A percentile compares a stretch with the other conserved stretches of the same genome.
phyloP scores from a whole-genome alignment of 768 basidiomycete genomes.

The Boletus patriciae region DNA sequence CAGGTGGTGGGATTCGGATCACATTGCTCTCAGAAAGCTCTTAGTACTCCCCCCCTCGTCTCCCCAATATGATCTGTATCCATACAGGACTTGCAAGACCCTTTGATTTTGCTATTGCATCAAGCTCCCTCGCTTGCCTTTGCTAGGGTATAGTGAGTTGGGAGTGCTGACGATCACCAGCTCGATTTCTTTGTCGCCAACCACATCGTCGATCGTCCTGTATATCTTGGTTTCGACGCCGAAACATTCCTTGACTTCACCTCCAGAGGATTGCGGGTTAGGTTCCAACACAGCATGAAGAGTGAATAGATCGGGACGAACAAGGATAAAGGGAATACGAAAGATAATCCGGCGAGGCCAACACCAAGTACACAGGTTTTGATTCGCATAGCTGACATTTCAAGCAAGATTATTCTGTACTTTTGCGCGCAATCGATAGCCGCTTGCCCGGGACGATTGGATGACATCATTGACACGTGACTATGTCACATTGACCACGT shows the following conservation, averaged over 20 bases:
- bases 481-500: slow-evolving; percentile 16
- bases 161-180: slow-evolving; percentile 69
- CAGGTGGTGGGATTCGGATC: no score
- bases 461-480: slow-evolving; percentile 23
- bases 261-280: slow-evolving; percentile 58
- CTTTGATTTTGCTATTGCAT: slow-evolving; percentile 56
- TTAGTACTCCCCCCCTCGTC: no score
- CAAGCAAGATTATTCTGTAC: background rate
- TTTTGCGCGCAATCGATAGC: no score
- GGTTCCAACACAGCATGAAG: slow-evolving; percentile 77
- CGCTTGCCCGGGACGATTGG: background rate
- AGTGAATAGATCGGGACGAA: slow-evolving; percentile 66
- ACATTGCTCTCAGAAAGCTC: no score
- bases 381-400: slow-evolving; percentile 41
- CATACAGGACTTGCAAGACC: slow-evolving; percentile 57
- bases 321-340: slow-evolving; percentile 76
- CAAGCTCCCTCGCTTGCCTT: slow-evolving; percentile 69
- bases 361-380: slow-evolving; percentile 73
- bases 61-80: no score
- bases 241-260: slow-evolving; percentile 66
- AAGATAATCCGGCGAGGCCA: slow-evolving; percentile 75
- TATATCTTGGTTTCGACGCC: slow-evolving; percentile 59
- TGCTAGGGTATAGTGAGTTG: slow-evolving; percentile 68
- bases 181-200: slow-evolving; percentile 64
- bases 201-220: slow-evolving; percentile 57